Percentiles rank a stretch among this genome's conserved stretches.
phyloP scores from a whole-genome alignment of 352 stramenopile genomes.

The Hyaloperonospora arabidopsidis region DNA sequence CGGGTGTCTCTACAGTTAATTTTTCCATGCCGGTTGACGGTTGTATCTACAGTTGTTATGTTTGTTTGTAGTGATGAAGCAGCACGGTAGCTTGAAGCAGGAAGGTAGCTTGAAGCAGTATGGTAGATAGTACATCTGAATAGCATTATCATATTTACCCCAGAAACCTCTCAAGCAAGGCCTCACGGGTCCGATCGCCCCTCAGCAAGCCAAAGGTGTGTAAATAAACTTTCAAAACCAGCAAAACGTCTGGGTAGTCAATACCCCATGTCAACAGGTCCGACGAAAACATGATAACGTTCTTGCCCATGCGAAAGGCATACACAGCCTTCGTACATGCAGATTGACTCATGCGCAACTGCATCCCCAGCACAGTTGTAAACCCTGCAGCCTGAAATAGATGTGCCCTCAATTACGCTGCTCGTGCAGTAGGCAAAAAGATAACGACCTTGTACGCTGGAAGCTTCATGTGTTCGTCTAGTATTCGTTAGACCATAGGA shows the following conservation, averaged over 20 bases:
- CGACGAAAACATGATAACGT: constrained; percentile 90
- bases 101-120: too few relatives aligned
- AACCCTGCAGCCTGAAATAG: constrained; percentile 78
- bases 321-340: constrained; percentile 82
- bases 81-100: too few relatives aligned
- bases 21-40: too few relatives aligned
- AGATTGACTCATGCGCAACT: constrained; percentile 26
- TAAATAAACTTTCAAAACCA: constrained; percentile 84
- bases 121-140: too few relatives aligned
- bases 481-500: constrained; percentile 49
- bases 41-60: too few relatives aligned
- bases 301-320: constrained; percentile 82
- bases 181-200: too few relatives aligned
- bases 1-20: too few relatives aligned
- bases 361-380: constrained; percentile 86
- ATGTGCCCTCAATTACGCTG: constrained; percentile 85
- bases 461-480: constrained; percentile 68
- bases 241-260: constrained; percentile 92
- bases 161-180: too few relatives aligned
- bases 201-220: too few relatives aligned
- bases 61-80: too few relatives aligned
- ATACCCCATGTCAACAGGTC: constrained; percentile 92
- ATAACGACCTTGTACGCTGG: constrained; percentile 92
- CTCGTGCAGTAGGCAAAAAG: constrained; percentile 89
- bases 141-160: too few relatives aligned